Percentiles rank a stretch among this genome's conserved stretches.
Evolutionary conservation across 176 grass and related monocot genomes (phyloP).

Genomic region (Eleusine coracana): DNA sequence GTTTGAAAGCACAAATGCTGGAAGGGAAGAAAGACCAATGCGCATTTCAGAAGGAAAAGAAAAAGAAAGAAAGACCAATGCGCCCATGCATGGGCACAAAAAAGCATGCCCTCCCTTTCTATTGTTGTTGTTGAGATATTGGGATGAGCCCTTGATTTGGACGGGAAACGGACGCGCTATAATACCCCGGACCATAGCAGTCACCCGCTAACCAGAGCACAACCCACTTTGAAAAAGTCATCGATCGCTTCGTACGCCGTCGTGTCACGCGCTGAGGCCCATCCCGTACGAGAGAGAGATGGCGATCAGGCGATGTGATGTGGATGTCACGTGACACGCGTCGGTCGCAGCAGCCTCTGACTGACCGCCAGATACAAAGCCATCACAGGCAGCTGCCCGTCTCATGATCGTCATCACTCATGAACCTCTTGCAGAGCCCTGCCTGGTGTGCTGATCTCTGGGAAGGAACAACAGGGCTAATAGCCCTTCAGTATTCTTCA

Average conservation of each 20-base stretch:
- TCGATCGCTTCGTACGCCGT: neutral
- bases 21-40: no score
- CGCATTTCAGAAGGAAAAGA: no score
- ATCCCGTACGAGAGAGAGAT: neutral
- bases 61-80: neutral
- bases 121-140: no score
- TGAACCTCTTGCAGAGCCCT: no score
- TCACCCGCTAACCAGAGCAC: neutral
- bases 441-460: no score
- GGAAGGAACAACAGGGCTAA: no score
- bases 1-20: no score
- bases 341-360: neutral
- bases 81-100: neutral
- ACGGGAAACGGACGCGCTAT: neutral
- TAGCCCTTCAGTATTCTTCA: no score
- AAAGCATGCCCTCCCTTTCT: neutral
- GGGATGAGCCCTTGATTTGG: neutral
- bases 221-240: neutral
- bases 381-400: neutral
- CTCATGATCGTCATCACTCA: neutral
- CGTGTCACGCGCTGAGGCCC: neutral
- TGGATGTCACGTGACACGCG: constrained; percentile 15
- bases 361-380: neutral
- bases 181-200: neutral
- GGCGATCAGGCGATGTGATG: neutral